Evolutionary conservation across 306 rosid species (phyloP).

Genomic region (Vigna radiata): DNA sequence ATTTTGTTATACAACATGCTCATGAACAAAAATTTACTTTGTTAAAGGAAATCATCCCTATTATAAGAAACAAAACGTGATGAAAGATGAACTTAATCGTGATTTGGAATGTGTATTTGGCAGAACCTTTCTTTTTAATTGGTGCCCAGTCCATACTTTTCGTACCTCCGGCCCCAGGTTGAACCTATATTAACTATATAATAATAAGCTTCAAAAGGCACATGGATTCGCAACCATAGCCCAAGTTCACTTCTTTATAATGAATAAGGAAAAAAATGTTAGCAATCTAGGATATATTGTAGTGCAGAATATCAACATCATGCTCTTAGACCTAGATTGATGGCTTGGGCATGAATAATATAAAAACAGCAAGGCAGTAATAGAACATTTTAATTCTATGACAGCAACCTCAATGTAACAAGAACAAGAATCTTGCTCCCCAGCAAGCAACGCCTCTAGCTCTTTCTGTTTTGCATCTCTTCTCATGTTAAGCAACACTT

Average conservation of each 20-base stretch:
- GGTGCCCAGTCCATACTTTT: conserved; percentile 99
- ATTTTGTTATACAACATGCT: too few species aligned
- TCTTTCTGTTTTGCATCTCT: conserved; percentile 82
- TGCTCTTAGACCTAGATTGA: conserved; percentile 14
- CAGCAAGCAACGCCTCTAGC: conserved; percentile 87
- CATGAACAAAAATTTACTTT: too few species aligned
- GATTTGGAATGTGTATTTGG: too few species aligned
- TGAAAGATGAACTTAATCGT: too few species aligned
- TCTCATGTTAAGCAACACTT: conserved; percentile 76
- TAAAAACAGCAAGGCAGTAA: conserved; percentile 18
- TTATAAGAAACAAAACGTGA: too few species aligned
- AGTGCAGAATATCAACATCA: conserved; percentile 22
- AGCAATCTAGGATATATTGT: neutral
- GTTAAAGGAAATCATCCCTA: too few species aligned
- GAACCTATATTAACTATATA: conserved; percentile 66
- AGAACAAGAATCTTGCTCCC: conserved; percentile 85
- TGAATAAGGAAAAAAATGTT: neutral
- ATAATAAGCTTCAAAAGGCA: conserved; percentile 17
- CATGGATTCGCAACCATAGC: conserved; percentile 21
- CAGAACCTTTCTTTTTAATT: too few species aligned
- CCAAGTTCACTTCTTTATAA: conserved; percentile 8
- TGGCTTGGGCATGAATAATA: neutral
- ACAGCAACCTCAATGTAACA: conserved; percentile 90
- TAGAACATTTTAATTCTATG: conserved; percentile 4
- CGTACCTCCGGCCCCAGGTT: conserved; percentile 98